Conservation (phyloP, 192 early-diverging fungal genomes). For the Umbelopsis sp. region DNA sequence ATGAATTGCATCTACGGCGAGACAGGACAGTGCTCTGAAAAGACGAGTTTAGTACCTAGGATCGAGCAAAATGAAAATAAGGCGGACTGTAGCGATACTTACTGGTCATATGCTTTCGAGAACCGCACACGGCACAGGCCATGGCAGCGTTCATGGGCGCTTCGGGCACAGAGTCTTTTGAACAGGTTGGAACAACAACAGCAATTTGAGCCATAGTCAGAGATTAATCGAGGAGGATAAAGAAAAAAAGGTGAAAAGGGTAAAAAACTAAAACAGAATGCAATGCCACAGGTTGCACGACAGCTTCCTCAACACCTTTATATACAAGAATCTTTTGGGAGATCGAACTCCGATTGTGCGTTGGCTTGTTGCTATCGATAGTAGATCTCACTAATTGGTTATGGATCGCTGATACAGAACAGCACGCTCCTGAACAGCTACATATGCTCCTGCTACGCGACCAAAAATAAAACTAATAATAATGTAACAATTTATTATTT, state of each 20-base stretch:
- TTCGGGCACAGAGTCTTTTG: background rate
- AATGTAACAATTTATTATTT: constrained; percentile 3
- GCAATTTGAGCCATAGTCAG: background rate
- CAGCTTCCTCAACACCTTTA: background rate
- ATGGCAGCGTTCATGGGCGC: constrained; percentile 5
- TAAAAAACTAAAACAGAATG: background rate
- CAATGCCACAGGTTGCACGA: constrained; percentile 21
- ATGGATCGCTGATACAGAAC: background rate
- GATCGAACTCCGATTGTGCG: background rate
- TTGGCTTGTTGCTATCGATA: too few relatives aligned
- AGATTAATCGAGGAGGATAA: background rate
- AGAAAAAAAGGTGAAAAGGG: background rate
- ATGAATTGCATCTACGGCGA: constrained; percentile 21
- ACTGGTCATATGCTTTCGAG: constrained; percentile 41
- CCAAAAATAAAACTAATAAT: background rate
- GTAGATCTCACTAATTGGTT: too few relatives aligned
- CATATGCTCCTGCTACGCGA: background rate
- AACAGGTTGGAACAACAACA: background rate
- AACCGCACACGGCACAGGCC: constrained; percentile 36
- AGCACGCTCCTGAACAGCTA: background rate
- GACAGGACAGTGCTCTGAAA: constrained; percentile 38
- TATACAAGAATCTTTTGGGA: background rate
- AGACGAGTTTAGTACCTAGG: background rate
- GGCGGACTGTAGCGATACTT: background rate
- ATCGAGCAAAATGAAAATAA: background rate